Evolutionary conservation across 495 filamentous ascomycete species (phyloP).

Genomic region (Paragyromitra xinjiangensis): DNA sequence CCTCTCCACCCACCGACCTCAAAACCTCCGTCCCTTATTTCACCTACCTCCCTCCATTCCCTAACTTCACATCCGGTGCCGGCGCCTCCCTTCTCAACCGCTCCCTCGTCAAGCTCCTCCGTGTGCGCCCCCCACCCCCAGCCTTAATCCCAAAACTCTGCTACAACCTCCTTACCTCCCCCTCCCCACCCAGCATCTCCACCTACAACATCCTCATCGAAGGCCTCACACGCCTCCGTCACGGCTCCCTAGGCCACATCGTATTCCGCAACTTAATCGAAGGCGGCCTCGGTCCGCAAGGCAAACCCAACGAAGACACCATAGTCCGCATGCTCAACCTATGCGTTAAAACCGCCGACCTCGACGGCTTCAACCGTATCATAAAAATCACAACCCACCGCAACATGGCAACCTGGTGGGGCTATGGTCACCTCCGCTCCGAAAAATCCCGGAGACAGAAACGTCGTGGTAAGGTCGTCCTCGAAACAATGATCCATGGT

Average conservation of each 20-base stretch:
- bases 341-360: slow-evolving; percentile 52
- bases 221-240: slow-evolving; percentile 65
- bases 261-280: slow-evolving; percentile 59
- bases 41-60: slow-evolving; percentile 54
- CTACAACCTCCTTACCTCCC: slow-evolving; percentile 70
- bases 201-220: slow-evolving; percentile 75
- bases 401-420: slow-evolving; percentile 43
- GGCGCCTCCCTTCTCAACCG: slow-evolving; percentile 38
- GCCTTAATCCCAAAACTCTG: slow-evolving; percentile 65
- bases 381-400: slow-evolving; percentile 37
- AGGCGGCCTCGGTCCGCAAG: slow-evolving; percentile 36
- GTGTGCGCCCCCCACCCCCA: slow-evolving; percentile 40
- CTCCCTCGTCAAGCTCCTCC: slow-evolving; percentile 46
- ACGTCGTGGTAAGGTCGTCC: slow-evolving; percentile 31
- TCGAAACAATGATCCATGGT: slow-evolving; percentile 49
- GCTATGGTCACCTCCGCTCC: slow-evolving; percentile 3
- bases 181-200: slow-evolving; percentile 66
- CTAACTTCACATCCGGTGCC: slow-evolving; percentile 33
- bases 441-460: slow-evolving; percentile 36
- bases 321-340: slow-evolving; percentile 53
- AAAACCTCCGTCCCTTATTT: slow-evolving; percentile 24
- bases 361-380: slow-evolving; percentile 37
- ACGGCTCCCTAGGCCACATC: slow-evolving; percentile 63
- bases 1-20: background rate
- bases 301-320: slow-evolving; percentile 49